Base-by-base conservation (phyloP, 139 green algal species). In the Raphidocelis subcapitata region DNA sequence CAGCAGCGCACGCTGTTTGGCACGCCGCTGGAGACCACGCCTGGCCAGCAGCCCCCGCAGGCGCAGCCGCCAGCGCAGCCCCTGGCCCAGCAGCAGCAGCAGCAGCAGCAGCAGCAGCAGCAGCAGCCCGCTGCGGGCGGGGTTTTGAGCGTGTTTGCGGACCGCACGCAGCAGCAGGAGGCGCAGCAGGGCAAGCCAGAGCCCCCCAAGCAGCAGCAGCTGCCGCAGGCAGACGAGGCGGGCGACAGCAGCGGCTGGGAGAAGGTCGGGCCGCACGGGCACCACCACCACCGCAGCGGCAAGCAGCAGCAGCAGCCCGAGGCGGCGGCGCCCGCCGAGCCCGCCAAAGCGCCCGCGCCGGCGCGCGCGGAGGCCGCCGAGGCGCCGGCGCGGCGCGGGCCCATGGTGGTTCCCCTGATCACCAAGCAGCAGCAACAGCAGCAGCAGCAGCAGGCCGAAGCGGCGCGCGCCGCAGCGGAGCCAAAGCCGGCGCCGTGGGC, bases 401-500 rank as follows among this genome's bases (percentile, higher is more conserved):
- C 70, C 5, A 44, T 77, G 3, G 46, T 62, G 32, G 31, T 77
- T 51, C 60, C 70, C 12, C 49, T 77, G 24, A 56, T 77, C 60
- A 60, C 69, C 37, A 62, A n/a, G 1, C 54, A 55, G 46, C 51
- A 57, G 54, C 28, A 28, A 49, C 70, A 23, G 69, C 69, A 28
- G 44, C 49, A 23, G 69, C 69, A 28, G 44, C 49, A 33, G 63
- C 63, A 49, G 31, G 15, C 46, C 1, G 47, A 71, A 0, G 68
- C 56, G 5, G 35, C 59, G 1, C 54, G 62, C 3, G 47, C 67
- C 3, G 67, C 61, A 28, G 31, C 59, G 28, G 65, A 63, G 37
- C 35, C 51, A 28, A 87, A 82, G 71, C 37, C 62, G 29, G 89
- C 82, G 8, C 87, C 89, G 21, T 94, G 89, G 89, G 88, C 84